Conservation (phyloP, 2,329 filamentous ascomycete species). For the Monosporascus cannonballus region DNA sequence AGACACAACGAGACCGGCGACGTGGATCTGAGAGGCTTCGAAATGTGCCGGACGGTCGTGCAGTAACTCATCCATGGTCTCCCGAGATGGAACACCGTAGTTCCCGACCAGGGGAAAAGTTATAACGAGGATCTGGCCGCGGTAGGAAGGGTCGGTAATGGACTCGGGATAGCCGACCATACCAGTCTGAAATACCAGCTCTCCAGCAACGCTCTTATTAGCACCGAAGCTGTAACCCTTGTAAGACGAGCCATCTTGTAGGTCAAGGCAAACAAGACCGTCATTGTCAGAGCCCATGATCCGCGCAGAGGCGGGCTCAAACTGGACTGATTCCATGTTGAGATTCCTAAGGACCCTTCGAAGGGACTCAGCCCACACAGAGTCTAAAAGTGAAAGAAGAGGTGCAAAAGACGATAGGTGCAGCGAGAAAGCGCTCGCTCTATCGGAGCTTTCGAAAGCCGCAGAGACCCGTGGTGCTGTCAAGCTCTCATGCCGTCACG, state of each 20-base stretch:
- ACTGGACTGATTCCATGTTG: constrained; percentile 32
- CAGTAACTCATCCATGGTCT: constrained; percentile 77
- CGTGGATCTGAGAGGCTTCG: constrained; percentile 87
- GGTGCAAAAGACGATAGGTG: constrained; percentile 6
- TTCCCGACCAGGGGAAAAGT: constrained; percentile 95
- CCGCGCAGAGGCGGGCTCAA: constrained; percentile 56
- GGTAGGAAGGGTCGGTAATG: constrained; percentile 80
- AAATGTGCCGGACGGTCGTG: constrained; percentile 86
- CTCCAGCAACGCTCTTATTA: constrained; percentile 87
- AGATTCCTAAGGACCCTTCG: background rate
- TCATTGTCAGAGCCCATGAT: constrained; percentile 47
- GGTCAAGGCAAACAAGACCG: constrained; percentile 76
- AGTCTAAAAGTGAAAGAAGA: background rate
- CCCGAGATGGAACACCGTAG: constrained; percentile 89
- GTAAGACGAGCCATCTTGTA: constrained; percentile 85
- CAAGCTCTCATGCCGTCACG: constrained; percentile 14
- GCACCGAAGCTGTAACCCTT: constrained; percentile 96
- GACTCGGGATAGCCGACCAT: constrained; percentile 99
- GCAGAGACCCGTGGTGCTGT: constrained; percentile 11
- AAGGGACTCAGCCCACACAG: background rate
- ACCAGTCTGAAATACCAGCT: constrained; percentile 98
- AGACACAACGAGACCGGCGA: constrained; percentile 83
- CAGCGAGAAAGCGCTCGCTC: constrained; percentile 18
- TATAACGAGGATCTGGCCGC: constrained; percentile 90
- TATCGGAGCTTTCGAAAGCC: constrained; percentile 17